Conservation (phyloP, 2,329 filamentous ascomycete genomes). For the Trichoderma cornu-damae region DNA sequence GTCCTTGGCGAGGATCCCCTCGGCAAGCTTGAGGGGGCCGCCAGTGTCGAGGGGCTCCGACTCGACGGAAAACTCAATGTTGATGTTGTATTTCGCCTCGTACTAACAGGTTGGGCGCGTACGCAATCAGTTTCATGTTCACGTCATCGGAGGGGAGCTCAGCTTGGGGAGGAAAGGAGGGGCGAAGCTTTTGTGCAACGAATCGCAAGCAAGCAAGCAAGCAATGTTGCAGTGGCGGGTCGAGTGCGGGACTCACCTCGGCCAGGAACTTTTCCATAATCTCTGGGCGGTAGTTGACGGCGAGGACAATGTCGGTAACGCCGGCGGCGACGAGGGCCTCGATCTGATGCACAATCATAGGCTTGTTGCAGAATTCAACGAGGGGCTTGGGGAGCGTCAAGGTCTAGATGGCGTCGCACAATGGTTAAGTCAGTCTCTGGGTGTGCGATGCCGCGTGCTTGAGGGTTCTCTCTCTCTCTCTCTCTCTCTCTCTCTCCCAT, state of each 20-base stretch:
- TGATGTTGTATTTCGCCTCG: conserved; percentile 85
- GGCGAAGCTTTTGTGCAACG: conserved; percentile 4
- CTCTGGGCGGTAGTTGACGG: conserved; percentile 98
- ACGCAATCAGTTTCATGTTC: conserved; percentile 9
- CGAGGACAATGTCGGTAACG: conserved; percentile 95
- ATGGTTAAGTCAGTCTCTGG: conserved; percentile 23
- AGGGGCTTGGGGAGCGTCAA: conserved; percentile 95
- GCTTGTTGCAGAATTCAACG: conserved; percentile 97
- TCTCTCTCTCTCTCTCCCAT: conserved; percentile 5
- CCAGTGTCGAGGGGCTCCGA: conserved; percentile 92
- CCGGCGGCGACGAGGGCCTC: conserved; percentile 89
- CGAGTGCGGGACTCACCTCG: conserved; percentile 53
- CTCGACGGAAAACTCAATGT: conserved; percentile 96
- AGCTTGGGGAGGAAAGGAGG: neutral
- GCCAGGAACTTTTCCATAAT: conserved; percentile 92
- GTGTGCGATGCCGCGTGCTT: neutral
- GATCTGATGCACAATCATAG: conserved; percentile 98
- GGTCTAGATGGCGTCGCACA: conserved; percentile 53
- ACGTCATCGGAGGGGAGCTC: conserved; percentile 1
- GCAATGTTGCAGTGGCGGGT: neutral
- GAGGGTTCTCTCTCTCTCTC: neutral
- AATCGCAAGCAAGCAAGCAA: conserved; percentile 3
- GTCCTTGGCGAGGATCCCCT: conserved; percentile 87
- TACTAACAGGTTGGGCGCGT: conserved; percentile 51
- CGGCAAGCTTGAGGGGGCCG: conserved; percentile 90